Evolutionary conservation across 208 protist species (phyloP), one percentile per base, ranked within the genome.

Genomic region (Trypanosoma grayi): DNA sequence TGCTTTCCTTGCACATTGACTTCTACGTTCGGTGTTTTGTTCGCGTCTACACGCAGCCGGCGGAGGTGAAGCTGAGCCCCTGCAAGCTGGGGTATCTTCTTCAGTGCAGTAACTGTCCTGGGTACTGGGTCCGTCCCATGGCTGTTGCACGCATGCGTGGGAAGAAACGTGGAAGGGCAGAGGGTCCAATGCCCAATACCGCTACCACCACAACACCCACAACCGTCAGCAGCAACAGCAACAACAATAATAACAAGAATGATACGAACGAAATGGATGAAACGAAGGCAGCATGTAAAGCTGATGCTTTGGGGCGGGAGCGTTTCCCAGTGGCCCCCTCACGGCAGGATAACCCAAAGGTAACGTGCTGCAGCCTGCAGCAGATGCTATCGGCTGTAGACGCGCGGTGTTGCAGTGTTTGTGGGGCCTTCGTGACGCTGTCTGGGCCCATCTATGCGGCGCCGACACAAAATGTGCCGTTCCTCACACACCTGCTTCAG

Each of bases 11-110:
- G 0, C 87, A 95, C 66, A 98, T 99, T 67, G 98, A 99, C 85
- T 99, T 99, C 60, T 99, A 99, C 73, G 87, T 99, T 8, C 93
- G 99, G 41, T 93, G 99, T 45, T 99, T 99, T 85, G 84, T 99
- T 22, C 92, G 98, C 44, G 95, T 99, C 16, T 95, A 97, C 76
- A 97, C 83, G 25, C 88, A 93, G 54, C 58, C 79, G 5, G 80
- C 81, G 0, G 89, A 97, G 66, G 85, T 81, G 39, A 98, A 98
- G 86, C 79, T 90, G 33, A 80, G 78, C 34, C 51, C 77, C 40
- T 92, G 80, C 46, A 97, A 98, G 75, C 60, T 95, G 37, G 77
- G 82, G 11, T 83, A 97, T 56, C 79, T 98, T 59, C 85, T 94
- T 58, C 93, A 98, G 80, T 99, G 98, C 85, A 85, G 73, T 10